phyloP scores from a whole-genome alignment of 2,329 filamentous ascomycete species.

The Ophiocordyceps robertsii region DNA sequence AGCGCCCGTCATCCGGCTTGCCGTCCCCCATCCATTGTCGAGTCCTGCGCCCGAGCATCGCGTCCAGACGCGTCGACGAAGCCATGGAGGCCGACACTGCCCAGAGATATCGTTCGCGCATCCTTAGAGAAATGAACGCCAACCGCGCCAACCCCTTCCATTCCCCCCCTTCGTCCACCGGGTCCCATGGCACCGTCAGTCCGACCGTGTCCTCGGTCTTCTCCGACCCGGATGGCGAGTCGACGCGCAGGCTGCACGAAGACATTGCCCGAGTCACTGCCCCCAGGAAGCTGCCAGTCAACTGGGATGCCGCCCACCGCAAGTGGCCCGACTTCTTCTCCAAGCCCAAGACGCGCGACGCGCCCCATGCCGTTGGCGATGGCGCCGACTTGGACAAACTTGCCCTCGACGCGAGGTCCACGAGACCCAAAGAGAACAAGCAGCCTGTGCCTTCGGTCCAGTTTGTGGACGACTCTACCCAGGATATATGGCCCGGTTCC shows the following conservation, averaged over 20 bases:
- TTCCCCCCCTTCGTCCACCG: constrained; percentile 44
- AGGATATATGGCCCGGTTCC: constrained; percentile 24
- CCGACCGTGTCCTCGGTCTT: constrained; percentile 39
- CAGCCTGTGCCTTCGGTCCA: constrained; percentile 19
- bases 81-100: constrained; percentile 28
- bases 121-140: constrained; percentile 37
- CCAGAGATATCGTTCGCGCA: constrained; percentile 31
- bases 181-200: constrained; percentile 42
- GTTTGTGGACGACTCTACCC: constrained; percentile 27
- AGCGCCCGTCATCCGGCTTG: background rate
- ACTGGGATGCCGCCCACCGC: constrained; percentile 31
- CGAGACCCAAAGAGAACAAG: constrained; percentile 29
- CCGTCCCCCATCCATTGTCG: background rate
- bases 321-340: constrained; percentile 40
- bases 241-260: constrained; percentile 35
- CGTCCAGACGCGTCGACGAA: constrained; percentile 5
- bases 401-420: constrained; percentile 12
- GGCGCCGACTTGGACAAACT: constrained; percentile 19
- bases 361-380: constrained; percentile 12
- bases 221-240: constrained; percentile 38
- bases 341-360: constrained; percentile 20
- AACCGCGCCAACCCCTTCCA: constrained; percentile 43
- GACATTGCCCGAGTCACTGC: constrained; percentile 31
- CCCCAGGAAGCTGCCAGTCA: constrained; percentile 24
- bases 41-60: background rate